phyloP scores from a whole-genome alignment of 305 asterid genomes.

The Fraxinus angustifolia region DNA sequence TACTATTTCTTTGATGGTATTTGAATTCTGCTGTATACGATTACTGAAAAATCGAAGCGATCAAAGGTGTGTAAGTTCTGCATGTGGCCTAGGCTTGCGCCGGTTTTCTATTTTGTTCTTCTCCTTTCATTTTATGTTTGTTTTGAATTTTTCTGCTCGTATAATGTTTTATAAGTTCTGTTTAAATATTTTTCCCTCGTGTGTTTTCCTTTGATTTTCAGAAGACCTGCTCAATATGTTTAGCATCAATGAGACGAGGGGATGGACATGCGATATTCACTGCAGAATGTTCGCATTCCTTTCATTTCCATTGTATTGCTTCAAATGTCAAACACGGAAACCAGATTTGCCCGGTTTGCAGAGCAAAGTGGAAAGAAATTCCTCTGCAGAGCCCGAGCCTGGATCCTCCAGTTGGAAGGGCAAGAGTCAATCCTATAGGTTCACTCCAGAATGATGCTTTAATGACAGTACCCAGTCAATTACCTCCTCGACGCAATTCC shows the following conservation, averaged over 20 bases:
- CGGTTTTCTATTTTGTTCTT: not conserved
- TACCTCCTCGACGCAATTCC: conserved; percentile 58
- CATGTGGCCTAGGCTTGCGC: not conserved
- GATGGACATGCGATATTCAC: conserved; percentile 89
- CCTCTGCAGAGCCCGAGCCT: conserved; percentile 57
- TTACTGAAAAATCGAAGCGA: not conserved
- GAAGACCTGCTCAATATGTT: conserved; percentile 78
- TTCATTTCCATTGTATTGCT: conserved; percentile 84
- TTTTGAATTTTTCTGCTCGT: not conserved
- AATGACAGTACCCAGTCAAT: conserved; percentile 48
- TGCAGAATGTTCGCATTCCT: conserved; percentile 88
- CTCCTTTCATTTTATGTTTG: conserved; percentile 13
- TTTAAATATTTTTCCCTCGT: not conserved
- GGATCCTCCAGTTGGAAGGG: conserved; percentile 40
- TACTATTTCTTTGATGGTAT: not conserved
- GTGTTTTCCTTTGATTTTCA: conserved; percentile 26
- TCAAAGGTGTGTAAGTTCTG: not conserved
- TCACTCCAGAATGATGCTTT: conserved; percentile 49
- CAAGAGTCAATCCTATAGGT: conserved; percentile 48
- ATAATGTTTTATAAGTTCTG: not conserved
- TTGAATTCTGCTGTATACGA: not conserved
- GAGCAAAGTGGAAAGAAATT: conserved; percentile 83
- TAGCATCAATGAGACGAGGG: conserved; percentile 70
- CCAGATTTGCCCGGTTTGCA: conserved; percentile 78
- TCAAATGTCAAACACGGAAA: conserved; percentile 88